Evolutionary conservation across 495 filamentous ascomycete species (phyloP).

Genomic region (Penicillium riverlandense): DNA sequence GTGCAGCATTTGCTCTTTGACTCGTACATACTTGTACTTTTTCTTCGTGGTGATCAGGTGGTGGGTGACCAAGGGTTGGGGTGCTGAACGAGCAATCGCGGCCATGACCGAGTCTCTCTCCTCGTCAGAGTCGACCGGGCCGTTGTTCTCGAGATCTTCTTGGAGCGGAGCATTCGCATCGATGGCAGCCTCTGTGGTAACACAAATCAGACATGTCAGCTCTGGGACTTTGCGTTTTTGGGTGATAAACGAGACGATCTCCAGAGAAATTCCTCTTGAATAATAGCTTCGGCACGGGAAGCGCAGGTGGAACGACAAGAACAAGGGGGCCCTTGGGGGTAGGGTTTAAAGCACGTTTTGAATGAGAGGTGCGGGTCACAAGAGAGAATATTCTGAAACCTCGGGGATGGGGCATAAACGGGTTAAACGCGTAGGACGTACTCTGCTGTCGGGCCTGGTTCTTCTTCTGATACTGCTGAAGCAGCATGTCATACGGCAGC

Average conservation of each 20-base stretch:
- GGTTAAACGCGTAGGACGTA: conserved; percentile 30
- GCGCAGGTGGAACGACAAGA: no score
- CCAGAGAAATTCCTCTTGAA: no score
- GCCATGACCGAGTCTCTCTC: conserved; percentile 85
- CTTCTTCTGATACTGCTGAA: conserved; percentile 95
- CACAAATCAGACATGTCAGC: conserved; percentile 2
- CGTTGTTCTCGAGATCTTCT: conserved; percentile 69
- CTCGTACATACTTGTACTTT: conserved; percentile 74
- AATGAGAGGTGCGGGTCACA: no score
- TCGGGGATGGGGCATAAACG: no score
- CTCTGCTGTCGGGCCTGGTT: conserved; percentile 97
- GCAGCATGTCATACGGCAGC: conserved; percentile 88
- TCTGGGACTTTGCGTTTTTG: no score
- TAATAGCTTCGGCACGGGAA: no score
- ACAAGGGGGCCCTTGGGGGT: no score
- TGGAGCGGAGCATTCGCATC: conserved; percentile 89
- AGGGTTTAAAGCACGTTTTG: no score
- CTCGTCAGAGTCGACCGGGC: conserved; percentile 85
- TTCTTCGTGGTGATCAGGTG: conserved; percentile 58
- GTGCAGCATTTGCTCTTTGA: conserved; percentile 81
- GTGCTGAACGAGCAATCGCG: conserved; percentile 66
- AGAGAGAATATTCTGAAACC: no score
- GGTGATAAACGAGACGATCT: no score
- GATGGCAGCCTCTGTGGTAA: conserved; percentile 68
- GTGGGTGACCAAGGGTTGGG: conserved; percentile 63